These are phyloP conservation scores for Fusarium nodosum DNA, from an alignment of 2,329 filamentous ascomycete genomes.

Conservation along the genomic window DNA sequence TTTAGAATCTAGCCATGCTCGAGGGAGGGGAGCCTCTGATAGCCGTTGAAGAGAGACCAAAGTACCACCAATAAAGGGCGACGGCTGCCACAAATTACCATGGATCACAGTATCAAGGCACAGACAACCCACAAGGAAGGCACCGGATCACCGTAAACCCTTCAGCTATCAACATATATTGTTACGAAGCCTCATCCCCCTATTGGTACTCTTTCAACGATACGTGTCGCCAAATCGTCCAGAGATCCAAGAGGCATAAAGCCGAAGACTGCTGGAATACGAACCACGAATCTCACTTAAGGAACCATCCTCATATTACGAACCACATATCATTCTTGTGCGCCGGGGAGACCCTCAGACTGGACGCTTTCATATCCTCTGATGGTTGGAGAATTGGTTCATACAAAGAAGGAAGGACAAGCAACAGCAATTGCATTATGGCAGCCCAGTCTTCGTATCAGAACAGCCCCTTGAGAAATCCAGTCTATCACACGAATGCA, in stretches of 20 bases:
- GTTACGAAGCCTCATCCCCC: not conserved
- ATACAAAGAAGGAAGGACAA: not conserved
- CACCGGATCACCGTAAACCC: not conserved
- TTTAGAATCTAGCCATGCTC: not conserved
- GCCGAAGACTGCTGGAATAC: not conserved
- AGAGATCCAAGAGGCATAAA: not conserved
- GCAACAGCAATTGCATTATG: not conserved
- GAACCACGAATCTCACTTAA: not conserved
- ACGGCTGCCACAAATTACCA: not conserved
- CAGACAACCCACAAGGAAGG: fast-evolving
- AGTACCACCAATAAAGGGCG: too few species aligned
- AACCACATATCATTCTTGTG: not conserved
- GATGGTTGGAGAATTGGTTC: too few species aligned
- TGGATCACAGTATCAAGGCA: not conserved
- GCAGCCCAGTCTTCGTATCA: not conserved
- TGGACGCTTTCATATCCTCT: not conserved
- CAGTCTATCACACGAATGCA: fast-evolving
- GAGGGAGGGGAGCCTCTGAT: not conserved
- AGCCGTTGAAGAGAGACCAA: not conserved
- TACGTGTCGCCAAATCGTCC: too few species aligned
- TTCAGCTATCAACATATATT: not conserved
- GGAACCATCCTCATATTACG: not conserved
- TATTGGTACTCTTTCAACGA: not conserved
- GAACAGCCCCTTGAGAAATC: not conserved
- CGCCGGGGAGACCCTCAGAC: not conserved